phyloP scores from a whole-genome alignment of 2,329 filamentous ascomycete species.

The Monilinia aucupariae region DNA sequence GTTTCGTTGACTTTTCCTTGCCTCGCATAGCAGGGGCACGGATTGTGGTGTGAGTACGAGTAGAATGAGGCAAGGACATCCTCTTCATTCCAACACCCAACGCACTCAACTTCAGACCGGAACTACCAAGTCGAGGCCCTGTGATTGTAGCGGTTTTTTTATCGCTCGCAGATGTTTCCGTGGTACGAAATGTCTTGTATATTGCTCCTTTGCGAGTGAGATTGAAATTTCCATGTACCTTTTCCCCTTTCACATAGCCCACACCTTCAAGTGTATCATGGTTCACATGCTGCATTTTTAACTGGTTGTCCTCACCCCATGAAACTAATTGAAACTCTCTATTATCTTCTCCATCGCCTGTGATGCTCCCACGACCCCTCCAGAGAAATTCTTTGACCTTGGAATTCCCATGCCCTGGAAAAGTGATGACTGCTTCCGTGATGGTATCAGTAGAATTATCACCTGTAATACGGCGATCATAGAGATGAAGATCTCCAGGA shows the following conservation, averaged over 20 bases:
- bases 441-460: slow-evolving; percentile 41
- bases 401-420: slow-evolving; percentile 53
- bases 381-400: slow-evolving; percentile 90
- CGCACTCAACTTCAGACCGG: slow-evolving; percentile 36
- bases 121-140: slow-evolving; percentile 47
- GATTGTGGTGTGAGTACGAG: slow-evolving; percentile 24
- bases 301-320: slow-evolving; percentile 81
- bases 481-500: slow-evolving; percentile 78
- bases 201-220: slow-evolving; percentile 76
- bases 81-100: slow-evolving; percentile 38
- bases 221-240: slow-evolving; percentile 58
- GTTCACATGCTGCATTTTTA: slow-evolving; percentile 72
- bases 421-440: slow-evolving; percentile 50
- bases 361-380: slow-evolving; percentile 66
- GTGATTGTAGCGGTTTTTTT: slow-evolving; percentile 58
- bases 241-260: slow-evolving; percentile 65
- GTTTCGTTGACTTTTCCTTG: slow-evolving; percentile 28
- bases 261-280: slow-evolving; percentile 59
- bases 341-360: slow-evolving; percentile 65
- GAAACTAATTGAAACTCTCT: slow-evolving; percentile 90
- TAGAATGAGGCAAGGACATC: slow-evolving; percentile 38
- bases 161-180: slow-evolving; percentile 55
- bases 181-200: slow-evolving; percentile 79
- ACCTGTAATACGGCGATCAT: slow-evolving; percentile 55
- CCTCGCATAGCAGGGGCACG: slow-evolving; percentile 33